A percentile compares a stretch with the other conserved stretches of the same genome.
Conservation (phyloP, 176 grass and related monocot genomes). For the Elaeis guineensis region DNA sequence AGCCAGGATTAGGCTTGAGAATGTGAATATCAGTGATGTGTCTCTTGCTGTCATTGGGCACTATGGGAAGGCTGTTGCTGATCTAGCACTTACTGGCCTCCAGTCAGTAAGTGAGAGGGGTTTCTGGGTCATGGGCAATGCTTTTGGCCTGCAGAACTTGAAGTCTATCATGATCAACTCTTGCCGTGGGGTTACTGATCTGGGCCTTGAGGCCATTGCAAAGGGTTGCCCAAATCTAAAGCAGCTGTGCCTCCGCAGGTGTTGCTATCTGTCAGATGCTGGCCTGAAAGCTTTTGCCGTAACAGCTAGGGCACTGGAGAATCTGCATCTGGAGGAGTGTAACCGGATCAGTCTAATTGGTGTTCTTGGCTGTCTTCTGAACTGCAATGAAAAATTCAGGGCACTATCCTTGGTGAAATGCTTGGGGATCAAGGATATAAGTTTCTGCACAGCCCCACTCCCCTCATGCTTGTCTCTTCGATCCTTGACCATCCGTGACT, state of each 20-base stretch:
- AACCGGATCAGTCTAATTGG: slow-evolving; percentile 58
- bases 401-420: slow-evolving; percentile 69
- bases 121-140: slow-evolving; percentile 97
- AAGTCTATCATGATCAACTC: slow-evolving; percentile 44
- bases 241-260: slow-evolving; percentile 57
- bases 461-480: slow-evolving; percentile 55
- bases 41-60: slow-evolving; percentile 74
- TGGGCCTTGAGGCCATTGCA: slow-evolving; percentile 52
- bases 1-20: slow-evolving; percentile 58
- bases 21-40: slow-evolving; percentile 67
- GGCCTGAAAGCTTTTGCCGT: slow-evolving; percentile 56
- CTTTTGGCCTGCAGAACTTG: slow-evolving; percentile 77
- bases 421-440: slow-evolving; percentile 69
- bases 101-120: slow-evolving; percentile 63
- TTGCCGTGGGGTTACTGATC: slow-evolving; percentile 68
- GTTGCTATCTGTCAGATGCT: slow-evolving; percentile 55
- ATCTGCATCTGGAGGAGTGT: slow-evolving; percentile 68
- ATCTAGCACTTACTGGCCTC: slow-evolving; percentile 53
- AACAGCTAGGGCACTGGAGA: slow-evolving; percentile 48
- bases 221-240: slow-evolving; percentile 76
- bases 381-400: slow-evolving; percentile 69
- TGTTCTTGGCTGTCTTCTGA: slow-evolving; percentile 58
- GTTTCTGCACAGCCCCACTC: slow-evolving; percentile 48
- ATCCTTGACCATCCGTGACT: slow-evolving; percentile 67
- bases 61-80: slow-evolving; percentile 61